phyloP scores from a whole-genome alignment of 768 basidiomycete species.

The Lactarius evosmus region DNA sequence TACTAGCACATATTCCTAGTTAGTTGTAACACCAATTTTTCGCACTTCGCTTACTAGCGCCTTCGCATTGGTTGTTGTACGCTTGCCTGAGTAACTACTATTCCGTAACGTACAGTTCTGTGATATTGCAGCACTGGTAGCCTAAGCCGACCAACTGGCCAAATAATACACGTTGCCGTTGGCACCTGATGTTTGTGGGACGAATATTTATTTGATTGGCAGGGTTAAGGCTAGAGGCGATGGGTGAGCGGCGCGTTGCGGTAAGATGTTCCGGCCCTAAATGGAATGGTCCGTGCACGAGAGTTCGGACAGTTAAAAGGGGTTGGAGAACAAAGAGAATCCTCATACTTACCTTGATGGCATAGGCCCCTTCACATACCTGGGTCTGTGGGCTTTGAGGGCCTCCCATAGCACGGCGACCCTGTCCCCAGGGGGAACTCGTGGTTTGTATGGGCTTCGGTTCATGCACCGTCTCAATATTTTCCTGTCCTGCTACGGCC shows the following conservation, averaged over 20 bases:
- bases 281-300: constrained; percentile 29
- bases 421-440: constrained; percentile 31
- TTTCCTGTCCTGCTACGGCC: constrained; percentile 70
- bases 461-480: constrained; percentile 79
- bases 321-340: not conserved
- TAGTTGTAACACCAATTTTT: constrained; percentile 17
- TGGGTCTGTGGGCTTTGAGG: constrained; percentile 31
- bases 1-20: not conserved
- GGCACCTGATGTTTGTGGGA: not conserved
- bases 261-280: constrained; percentile 21
- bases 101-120: constrained; percentile 2
- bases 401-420: constrained; percentile 33
- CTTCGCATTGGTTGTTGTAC: not conserved
- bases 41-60: not conserved
- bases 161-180: constrained; percentile 15
- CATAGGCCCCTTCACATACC: constrained; percentile 32
- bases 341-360: constrained; percentile 35
- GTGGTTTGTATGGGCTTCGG: constrained; percentile 52
- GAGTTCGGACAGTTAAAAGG: constrained; percentile 11
- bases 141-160: not conserved
- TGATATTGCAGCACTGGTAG: not conserved
- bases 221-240: too few species aligned
- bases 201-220: not conserved
- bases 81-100: not conserved
- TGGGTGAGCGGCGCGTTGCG: not conserved